These are phyloP conservation scores for Ocimum tenuiflorum DNA, from an alignment of 257 asterid genomes.

Conservation along the genomic window DNA sequence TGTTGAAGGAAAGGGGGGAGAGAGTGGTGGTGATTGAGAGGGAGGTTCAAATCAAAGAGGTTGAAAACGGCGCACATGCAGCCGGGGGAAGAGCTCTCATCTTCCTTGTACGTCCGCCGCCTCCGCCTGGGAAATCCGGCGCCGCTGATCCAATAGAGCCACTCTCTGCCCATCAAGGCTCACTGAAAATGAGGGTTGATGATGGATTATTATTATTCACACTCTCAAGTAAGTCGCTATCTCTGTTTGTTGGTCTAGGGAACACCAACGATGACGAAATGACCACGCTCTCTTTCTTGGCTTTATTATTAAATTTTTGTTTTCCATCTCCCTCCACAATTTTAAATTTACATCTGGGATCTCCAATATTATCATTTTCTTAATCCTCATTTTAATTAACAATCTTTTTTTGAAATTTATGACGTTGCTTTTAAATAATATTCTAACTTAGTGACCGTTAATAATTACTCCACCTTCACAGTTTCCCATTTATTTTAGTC, in stretches of 20 bases:
- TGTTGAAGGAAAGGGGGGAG: slow-evolving; percentile 18
- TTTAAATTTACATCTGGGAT: slow-evolving; percentile 19
- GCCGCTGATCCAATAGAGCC: slow-evolving; percentile 60
- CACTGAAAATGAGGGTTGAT: no score
- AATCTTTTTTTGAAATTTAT: not conserved
- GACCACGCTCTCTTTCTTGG: slow-evolving; percentile 29
- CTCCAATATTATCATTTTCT: slow-evolving; percentile 13
- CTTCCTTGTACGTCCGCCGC: slow-evolving; percentile 16
- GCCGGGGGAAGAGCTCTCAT: slow-evolving; percentile 37
- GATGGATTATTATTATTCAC: no score
- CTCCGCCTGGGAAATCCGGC: not conserved
- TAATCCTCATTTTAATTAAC: not conserved
- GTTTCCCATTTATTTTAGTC: not conserved
- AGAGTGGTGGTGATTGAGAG: slow-evolving; percentile 40
- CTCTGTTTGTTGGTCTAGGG: slow-evolving; percentile 28
- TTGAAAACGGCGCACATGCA: slow-evolving; percentile 85
- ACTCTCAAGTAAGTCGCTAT: no score
- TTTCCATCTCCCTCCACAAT: slow-evolving; percentile 15
- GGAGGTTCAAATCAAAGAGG: slow-evolving; percentile 58
- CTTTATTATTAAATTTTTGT: not conserved
- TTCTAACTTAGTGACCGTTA: not conserved
- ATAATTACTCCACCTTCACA: not conserved
- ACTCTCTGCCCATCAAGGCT: slow-evolving; percentile 82
- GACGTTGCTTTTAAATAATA: not conserved
- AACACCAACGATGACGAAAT: slow-evolving; percentile 47